phyloP scores from a whole-genome alignment of 306 rosid species.

The Prinsepia uniflora region DNA sequence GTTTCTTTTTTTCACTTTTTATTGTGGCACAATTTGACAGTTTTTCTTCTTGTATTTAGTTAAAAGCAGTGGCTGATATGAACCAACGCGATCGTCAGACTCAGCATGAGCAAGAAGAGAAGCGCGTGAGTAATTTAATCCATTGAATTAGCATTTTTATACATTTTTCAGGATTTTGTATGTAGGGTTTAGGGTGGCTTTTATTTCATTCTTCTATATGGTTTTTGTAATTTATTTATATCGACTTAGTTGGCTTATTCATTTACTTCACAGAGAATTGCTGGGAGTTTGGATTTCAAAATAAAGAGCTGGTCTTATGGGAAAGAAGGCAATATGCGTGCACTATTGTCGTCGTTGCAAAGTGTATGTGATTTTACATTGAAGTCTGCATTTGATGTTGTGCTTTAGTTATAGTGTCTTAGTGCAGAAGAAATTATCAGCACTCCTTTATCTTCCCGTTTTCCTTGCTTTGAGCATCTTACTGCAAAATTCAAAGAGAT shows the following conservation, averaged over 20 bases:
- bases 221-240: background rate
- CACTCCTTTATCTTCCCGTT: background rate
- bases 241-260: conserved; percentile 16
- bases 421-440: background rate
- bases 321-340: conserved; percentile 91
- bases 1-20: conserved; percentile 2
- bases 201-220: background rate
- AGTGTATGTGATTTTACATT: conserved; percentile 34
- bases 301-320: conserved; percentile 88
- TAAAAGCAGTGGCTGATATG: conserved; percentile 85
- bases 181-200: background rate
- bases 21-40: conserved; percentile 15
- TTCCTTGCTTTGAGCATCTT: background rate
- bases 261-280: conserved; percentile 55
- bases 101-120: conserved; percentile 87
- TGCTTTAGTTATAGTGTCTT: background rate
- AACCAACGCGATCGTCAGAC: conserved; percentile 71
- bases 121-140: conserved; percentile 55
- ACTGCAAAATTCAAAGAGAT: background rate
- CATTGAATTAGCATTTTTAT: conserved; percentile 14
- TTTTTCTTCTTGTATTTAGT: conserved; percentile 43
- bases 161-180: conserved; percentile 9
- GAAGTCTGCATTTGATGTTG: background rate
- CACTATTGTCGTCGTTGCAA: conserved; percentile 74
- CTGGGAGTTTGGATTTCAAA: conserved; percentile 50